These are phyloP conservation scores for Vitis hybrid DNA, from an alignment of 177 flowering plant genomes.

Conservation along the genomic window DNA sequence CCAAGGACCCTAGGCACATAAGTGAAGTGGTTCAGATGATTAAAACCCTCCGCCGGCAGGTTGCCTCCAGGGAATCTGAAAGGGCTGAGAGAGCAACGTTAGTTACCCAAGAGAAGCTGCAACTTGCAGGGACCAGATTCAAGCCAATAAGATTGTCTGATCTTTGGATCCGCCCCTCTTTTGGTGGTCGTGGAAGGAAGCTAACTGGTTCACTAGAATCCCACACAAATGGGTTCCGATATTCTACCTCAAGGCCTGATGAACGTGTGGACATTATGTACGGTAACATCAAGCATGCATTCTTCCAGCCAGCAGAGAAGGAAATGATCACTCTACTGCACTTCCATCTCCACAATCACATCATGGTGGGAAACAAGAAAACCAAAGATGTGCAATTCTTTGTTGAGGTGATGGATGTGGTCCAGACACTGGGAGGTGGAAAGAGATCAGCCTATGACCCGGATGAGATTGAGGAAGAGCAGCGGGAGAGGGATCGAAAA, in stretches of 20 bases:
- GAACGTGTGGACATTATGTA: constrained; percentile 77
- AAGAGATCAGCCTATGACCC: constrained; percentile 78
- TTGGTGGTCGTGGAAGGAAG: constrained; percentile 73
- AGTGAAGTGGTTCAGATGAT: constrained; percentile 70
- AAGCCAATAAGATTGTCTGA: constrained; percentile 61
- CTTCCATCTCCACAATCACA: constrained; percentile 75
- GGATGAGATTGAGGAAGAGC: constrained; percentile 85
- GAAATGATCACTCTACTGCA: constrained; percentile 80
- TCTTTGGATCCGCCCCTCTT: constrained; percentile 65
- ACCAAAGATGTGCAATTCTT: constrained; percentile 80
- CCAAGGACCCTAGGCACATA: constrained; percentile 78
- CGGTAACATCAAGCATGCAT: constrained; percentile 73
- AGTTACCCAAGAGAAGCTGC: constrained; percentile 73
- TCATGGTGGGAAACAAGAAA: constrained; percentile 79
- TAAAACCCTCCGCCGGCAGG: constrained; percentile 68
- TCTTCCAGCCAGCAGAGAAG: constrained; percentile 81
- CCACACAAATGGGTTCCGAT: constrained; percentile 65
- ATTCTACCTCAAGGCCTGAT: constrained; percentile 55
- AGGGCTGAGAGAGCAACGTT: constrained; percentile 81
- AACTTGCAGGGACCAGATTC: constrained; percentile 48
- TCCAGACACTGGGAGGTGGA: constrained; percentile 74
- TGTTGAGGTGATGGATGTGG: constrained; percentile 86
- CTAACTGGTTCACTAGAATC: constrained; percentile 61
- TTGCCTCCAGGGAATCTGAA: constrained; percentile 68
- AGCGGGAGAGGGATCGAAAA: constrained; percentile 72